Base-by-base conservation (phyloP, 164 flowering plant species). In the Vitis amurensis region DNA sequence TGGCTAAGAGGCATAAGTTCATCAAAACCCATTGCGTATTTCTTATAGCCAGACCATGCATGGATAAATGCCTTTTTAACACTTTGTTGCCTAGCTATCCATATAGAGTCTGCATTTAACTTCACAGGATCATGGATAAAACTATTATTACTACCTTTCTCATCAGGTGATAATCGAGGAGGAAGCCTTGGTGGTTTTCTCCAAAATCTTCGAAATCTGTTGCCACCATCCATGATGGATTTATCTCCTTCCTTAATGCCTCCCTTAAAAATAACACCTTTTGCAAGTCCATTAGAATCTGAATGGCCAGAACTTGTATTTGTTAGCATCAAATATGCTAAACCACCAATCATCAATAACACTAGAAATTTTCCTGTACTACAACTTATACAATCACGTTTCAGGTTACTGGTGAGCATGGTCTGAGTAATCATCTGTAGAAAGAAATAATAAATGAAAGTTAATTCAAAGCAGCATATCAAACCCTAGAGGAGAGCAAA, bases 11-110 rank as follows among this genome's bases (percentile, higher is more conserved):
- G 98, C 97, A 87, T 89, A 56, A 95, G 94, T 72, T 95, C 99
- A 84, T 95, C 99, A 84, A 61, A 84, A 53, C 99, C 99, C 91
- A 95, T 88, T 63, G 99, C 90, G 73, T 82, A 86, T 50, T 68
- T 85, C 66, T 76, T 90, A 77, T 95, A 95, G 31, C 99, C 99
- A 64, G 90, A 87, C 99, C 99, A 95, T 55, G 98, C 98, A 84
- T 94, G 98, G 50, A 86, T 51, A 75, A 95, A 95, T 66, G 99
- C 98, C 5, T 86, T 79, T 76, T 89, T 93, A 27, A 95, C 97
- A 51, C 67, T 84, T 56, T 82, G 76, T 80, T 91, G 93, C 82
- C 91, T 83, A 13, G 76, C 69, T 31, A 37, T 67, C 98, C 99
- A 93, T 73, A 75, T 64, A 27, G 77, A 72, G 9, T 50, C 77